phyloP scores from a whole-genome alignment of 495 filamentous ascomycete genomes.

The Pseudomonodictys pantanalensis region DNA sequence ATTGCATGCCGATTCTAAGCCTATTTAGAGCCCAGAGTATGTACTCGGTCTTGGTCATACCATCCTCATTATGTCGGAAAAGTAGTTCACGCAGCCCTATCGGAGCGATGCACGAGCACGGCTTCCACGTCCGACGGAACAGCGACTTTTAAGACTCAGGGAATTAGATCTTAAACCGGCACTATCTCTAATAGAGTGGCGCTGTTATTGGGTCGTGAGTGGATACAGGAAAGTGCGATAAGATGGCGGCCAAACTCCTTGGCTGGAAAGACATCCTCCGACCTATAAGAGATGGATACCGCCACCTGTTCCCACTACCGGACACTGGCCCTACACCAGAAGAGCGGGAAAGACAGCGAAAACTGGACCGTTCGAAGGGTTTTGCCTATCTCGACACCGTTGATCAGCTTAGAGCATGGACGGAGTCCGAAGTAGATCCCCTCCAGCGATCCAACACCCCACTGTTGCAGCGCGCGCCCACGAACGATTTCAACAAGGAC shows the following conservation, averaged over 20 bases:
- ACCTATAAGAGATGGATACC: conserved; percentile 35
- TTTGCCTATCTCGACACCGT: conserved; percentile 41
- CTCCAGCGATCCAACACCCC: conserved; percentile 46
- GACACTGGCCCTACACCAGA: conserved; percentile 30
- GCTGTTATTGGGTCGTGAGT: too few species aligned
- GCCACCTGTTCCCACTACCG: conserved; percentile 29
- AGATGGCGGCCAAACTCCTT: neutral
- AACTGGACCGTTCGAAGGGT: conserved; percentile 35
- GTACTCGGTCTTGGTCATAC: too few species aligned
- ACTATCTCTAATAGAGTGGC: too few species aligned
- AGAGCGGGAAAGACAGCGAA: conserved; percentile 25
- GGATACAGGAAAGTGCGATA: neutral
- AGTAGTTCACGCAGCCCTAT: too few species aligned
- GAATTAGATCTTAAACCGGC: too few species aligned
- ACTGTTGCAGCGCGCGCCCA: conserved; percentile 32
- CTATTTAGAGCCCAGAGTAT: too few species aligned
- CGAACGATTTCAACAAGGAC: neutral
- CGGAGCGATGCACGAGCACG: too few species aligned
- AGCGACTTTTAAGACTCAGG: too few species aligned
- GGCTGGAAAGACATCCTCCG: conserved; percentile 36
- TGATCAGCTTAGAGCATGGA: conserved; percentile 42
- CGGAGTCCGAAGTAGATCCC: conserved; percentile 37
- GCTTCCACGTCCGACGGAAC: too few species aligned
- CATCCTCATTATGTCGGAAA: too few species aligned
- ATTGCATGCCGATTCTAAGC: too few species aligned